These are phyloP conservation scores for Phialophora tarda DNA, from an alignment of 2,329 filamentous ascomycete genomes.

Conservation along the genomic window DNA sequence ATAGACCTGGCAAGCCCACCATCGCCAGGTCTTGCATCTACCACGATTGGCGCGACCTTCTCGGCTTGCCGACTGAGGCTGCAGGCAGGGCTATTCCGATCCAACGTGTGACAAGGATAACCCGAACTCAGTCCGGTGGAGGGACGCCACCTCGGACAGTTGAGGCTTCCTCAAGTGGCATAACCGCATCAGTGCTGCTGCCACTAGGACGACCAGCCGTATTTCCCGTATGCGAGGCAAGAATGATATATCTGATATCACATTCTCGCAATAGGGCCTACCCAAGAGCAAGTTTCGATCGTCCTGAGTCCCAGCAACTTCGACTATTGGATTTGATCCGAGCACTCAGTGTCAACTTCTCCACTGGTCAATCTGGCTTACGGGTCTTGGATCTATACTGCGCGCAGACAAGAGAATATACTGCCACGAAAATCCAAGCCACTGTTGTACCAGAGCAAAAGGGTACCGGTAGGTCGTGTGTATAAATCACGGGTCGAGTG, in stretches of 20 bases:
- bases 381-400: conserved; percentile 3
- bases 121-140: conserved; percentile 1
- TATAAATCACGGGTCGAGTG: conserved; percentile 20
- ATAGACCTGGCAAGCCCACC: neutral
- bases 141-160: neutral
- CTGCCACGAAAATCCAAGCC: conserved; percentile 17
- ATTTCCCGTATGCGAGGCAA: conserved; percentile 11
- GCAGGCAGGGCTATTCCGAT: neutral
- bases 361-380: conserved; percentile 10
- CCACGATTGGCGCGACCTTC: neutral
- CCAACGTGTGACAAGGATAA: neutral
- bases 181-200: neutral
- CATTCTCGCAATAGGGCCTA: conserved; percentile 20
- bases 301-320: neutral
- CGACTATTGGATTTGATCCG: conserved; percentile 13
- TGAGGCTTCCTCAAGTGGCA: neutral
- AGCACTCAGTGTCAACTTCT: conserved; percentile 11
- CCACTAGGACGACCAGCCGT: neutral
- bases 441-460: conserved; percentile 23
- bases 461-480: conserved; percentile 8
- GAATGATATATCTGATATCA: conserved; percentile 31
- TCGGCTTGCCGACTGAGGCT: neutral
- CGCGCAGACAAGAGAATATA: conserved; percentile 13
- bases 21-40: neutral
- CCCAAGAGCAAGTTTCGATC: neutral